A percentile compares a stretch with the other conserved stretches of the same genome.
Conservation (phyloP, 2,329 filamentous ascomycete species). For the Dactylellina sp. region DNA sequence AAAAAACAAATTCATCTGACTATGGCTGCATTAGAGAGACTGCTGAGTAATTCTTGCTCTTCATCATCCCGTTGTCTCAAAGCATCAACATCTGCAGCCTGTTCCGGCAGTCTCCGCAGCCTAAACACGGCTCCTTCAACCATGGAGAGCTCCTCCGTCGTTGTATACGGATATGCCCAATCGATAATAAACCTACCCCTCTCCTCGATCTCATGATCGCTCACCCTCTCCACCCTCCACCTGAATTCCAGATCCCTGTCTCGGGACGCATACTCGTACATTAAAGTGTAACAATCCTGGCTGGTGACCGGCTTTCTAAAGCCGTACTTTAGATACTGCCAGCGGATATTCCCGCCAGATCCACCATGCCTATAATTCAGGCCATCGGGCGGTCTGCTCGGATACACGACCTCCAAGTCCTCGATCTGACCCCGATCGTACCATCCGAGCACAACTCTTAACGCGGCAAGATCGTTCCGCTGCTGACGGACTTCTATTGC, state of each 20-base stretch:
- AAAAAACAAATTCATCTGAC: not conserved
- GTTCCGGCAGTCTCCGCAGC: constrained; percentile 3
- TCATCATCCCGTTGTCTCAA: constrained; percentile 23
- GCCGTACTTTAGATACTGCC: not conserved
- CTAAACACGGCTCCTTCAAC: constrained; percentile 42
- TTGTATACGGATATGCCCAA: not conserved
- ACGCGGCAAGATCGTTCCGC: not conserved
- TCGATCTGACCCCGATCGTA: constrained; percentile 15
- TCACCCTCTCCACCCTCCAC: constrained; percentile 26
- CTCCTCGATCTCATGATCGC: constrained; percentile 25
- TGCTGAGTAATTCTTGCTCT: constrained; percentile 13
- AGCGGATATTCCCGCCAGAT: not conserved
- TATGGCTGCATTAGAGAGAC: not conserved
- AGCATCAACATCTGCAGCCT: not conserved
- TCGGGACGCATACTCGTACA: constrained; percentile 10
- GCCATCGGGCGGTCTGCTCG: too few species aligned
- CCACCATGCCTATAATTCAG: too few species aligned
- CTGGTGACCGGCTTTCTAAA: constrained; percentile 9
- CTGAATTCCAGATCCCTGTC: not conserved
- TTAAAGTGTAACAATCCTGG: constrained; percentile 19
- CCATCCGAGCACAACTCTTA: constrained; percentile 14
- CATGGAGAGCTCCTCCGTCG: not conserved
- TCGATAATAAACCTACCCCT: constrained; percentile 21
- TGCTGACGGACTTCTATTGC: constrained; percentile 11
- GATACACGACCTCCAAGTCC: constrained; percentile 32